phyloP scores from a whole-genome alignment of 75 land plant genomes.

The Adiantum capillusveneris region DNA sequence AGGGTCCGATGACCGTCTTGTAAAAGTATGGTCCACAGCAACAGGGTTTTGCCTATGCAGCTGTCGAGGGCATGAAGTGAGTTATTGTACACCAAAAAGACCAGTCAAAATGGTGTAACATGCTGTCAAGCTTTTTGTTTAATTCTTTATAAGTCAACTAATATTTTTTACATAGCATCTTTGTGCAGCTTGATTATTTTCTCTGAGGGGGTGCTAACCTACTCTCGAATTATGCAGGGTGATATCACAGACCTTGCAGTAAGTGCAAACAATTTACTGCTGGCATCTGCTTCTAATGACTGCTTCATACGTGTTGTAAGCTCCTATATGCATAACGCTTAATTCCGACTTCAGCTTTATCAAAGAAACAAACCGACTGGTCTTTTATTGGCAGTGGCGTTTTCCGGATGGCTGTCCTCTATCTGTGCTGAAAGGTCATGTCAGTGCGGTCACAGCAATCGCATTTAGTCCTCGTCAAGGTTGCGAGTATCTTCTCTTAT shows the following conservation, averaged over 20 bases:
- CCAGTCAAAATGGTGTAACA: no score
- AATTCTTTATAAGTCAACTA: no score
- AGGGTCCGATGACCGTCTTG: slow-evolving; percentile 97
- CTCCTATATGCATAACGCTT: background rate
- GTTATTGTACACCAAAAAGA: background rate
- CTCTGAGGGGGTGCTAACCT: background rate
- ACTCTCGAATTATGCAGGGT: slow-evolving; percentile 43
- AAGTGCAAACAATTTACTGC: slow-evolving; percentile 65
- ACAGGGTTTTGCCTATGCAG: slow-evolving; percentile 96
- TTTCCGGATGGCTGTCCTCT: slow-evolving; percentile 87
- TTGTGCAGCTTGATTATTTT: no score
- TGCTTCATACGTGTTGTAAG: slow-evolving; percentile 88
- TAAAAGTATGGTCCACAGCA: slow-evolving; percentile 97
- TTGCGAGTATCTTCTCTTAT: slow-evolving; percentile 72
- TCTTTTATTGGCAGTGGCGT: slow-evolving; percentile 57
- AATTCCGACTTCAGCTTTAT: no score
- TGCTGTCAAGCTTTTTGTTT: no score
- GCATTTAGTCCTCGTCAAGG: slow-evolving; percentile 80
- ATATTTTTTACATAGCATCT: no score
- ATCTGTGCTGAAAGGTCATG: slow-evolving; percentile 83
- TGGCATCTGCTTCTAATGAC: slow-evolving; percentile 97
- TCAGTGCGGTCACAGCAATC: slow-evolving; percentile 86
- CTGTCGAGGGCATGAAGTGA: slow-evolving; percentile 96
- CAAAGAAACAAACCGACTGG: no score
- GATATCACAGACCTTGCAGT: slow-evolving; percentile 98